Percentiles rank a stretch among this genome's conserved stretches.
Conservation (phyloP, 345 rosid species). For the Ricinus communis region DNA sequence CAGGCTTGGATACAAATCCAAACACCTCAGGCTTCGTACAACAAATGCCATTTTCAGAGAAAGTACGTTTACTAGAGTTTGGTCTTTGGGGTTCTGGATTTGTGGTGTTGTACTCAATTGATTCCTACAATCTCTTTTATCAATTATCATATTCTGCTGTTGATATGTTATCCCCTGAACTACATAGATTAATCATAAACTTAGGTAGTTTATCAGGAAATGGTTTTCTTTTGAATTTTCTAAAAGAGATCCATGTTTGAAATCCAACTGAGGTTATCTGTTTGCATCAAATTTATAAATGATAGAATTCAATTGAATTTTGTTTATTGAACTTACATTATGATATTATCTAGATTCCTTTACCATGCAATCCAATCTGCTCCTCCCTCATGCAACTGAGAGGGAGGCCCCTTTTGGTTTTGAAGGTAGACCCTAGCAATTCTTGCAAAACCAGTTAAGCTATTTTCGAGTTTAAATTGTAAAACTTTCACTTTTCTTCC, state of each 20-base stretch:
- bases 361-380: background rate
- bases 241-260: background rate
- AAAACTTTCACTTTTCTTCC: background rate
- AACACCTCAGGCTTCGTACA: conserved; percentile 32
- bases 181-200: background rate
- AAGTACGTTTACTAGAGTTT: conserved; percentile 31
- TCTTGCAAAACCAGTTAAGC: no score
- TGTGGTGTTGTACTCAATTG: no score
- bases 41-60: conserved; percentile 22
- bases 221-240: background rate
- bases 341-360: background rate
- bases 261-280: background rate
- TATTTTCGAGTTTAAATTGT: background rate
- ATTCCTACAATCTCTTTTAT: background rate
- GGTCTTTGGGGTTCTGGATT: conserved; percentile 10
- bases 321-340: background rate
- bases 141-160: background rate
- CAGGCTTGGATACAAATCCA: conserved; percentile 30
- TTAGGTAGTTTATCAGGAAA: background rate
- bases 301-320: background rate
- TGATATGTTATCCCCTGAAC: background rate
- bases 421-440: background rate
- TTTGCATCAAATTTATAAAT: background rate
- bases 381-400: background rate
- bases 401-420: background rate